A percentile compares a stretch with the other conserved stretches of the same genome.
Evolutionary conservation across 305 asterid genomes (phyloP).

Genomic region (Fraxinus platypoda): DNA sequence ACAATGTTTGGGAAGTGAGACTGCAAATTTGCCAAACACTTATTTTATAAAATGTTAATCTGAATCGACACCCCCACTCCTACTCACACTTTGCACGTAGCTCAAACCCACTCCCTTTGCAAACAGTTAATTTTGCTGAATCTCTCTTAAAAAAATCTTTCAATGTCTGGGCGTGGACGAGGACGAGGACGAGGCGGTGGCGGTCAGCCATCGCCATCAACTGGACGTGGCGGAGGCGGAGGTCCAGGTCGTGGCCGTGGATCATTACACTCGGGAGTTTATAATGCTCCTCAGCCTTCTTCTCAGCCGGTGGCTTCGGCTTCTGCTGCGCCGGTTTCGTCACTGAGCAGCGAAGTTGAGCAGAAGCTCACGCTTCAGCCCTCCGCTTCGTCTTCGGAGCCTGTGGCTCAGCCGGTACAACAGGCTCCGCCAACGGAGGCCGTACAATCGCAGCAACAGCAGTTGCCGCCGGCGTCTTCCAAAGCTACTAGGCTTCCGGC

Average conservation of each 20-base stretch:
- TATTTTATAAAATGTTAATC: neutral
- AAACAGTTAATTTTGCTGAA: neutral
- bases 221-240: conserved; percentile 15
- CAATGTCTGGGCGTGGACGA: conserved; percentile 12
- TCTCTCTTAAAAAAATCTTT: neutral
- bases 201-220: neutral
- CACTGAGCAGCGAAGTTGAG: conserved; percentile 32
- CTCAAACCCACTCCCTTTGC: neutral
- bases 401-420: conserved; percentile 18
- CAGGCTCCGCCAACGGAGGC: conserved; percentile 12
- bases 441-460: neutral
- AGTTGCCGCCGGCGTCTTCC: conserved; percentile 49
- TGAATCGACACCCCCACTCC: neutral
- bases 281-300: conserved; percentile 28
- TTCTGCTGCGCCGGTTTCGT: conserved; percentile 21
- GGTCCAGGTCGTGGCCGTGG: conserved; percentile 32
- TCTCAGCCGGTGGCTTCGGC: conserved; percentile 4
- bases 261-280: neutral
- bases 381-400: conserved; percentile 29
- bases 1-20: neutral
- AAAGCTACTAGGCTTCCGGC: conserved; percentile 41
- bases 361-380: conserved; percentile 34
- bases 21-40: neutral
- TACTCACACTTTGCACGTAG: neutral
- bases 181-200: neutral